phyloP scores from a whole-genome alignment of 1,139 yeast species.

The Suhomyces anneliseae region DNA sequence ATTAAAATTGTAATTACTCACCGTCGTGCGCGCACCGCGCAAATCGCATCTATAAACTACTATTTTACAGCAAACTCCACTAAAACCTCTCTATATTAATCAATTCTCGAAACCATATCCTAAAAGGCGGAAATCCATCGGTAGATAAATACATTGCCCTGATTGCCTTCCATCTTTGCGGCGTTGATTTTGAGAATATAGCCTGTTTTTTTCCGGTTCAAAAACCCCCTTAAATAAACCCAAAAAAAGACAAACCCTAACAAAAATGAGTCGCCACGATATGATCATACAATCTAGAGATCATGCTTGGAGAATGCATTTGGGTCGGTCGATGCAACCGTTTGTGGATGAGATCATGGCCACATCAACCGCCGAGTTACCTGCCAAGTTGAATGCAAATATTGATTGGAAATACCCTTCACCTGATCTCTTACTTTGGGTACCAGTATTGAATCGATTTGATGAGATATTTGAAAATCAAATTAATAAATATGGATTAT shows the following conservation, averaged over 20 bases:
- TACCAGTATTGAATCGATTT: slow-evolving; percentile 70
- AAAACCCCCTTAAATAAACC: not conserved
- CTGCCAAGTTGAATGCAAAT: slow-evolving; percentile 28
- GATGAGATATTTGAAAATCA: slow-evolving; percentile 62
- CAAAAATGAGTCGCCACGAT: not conserved
- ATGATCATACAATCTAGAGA: slow-evolving; percentile 39
- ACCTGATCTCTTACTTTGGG: slow-evolving; percentile 78
- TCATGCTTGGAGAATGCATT: slow-evolving; percentile 33
- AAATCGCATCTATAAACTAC: too few species aligned
- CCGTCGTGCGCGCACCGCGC: too few species aligned
- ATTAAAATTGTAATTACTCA: too few species aligned
- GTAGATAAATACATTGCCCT: not conserved
- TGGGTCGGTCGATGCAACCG: slow-evolving; percentile 35
- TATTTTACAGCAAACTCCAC: too few species aligned
- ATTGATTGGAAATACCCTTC: slow-evolving; percentile 63
- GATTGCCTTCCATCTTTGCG: not conserved
- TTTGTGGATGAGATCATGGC: slow-evolving; percentile 37
- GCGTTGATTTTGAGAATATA: not conserved
- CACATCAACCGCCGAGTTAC: slow-evolving; percentile 34
- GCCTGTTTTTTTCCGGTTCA: not conserved
- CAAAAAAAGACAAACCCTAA: not conserved
- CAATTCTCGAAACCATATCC: too few species aligned
- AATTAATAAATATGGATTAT: slow-evolving; percentile 56
- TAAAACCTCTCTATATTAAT: too few species aligned
- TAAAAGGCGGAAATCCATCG: not conserved